Conservation (phyloP, 345 rosid genomes). For the Corchorus olitorius region DNA sequence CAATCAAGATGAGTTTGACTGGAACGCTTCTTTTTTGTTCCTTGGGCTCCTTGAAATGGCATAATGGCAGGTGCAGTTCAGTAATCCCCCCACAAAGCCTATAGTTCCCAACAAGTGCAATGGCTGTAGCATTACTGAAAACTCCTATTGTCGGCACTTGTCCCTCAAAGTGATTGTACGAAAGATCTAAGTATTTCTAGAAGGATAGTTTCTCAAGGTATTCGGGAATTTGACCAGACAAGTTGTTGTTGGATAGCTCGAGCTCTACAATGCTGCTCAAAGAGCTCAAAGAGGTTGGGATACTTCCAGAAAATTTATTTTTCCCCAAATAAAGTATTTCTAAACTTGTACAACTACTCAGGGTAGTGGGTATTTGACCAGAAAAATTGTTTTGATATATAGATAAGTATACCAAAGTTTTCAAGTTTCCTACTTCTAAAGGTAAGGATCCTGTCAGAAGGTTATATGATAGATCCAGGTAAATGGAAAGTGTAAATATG, state of each 20-base stretch:
- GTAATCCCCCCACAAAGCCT: conserved; percentile 27
- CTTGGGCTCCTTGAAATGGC: background rate
- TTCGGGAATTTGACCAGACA: conserved; percentile 27
- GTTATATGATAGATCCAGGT: background rate
- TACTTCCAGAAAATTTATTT: conserved; percentile 11
- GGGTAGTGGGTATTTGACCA: conserved; percentile 8
- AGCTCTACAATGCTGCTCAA: background rate
- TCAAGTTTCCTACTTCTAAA: background rate
- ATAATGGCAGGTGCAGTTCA: background rate
- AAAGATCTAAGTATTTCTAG: conserved; percentile 24
- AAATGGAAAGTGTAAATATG: background rate
- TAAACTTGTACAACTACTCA: conserved; percentile 14
- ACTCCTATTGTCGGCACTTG: conserved; percentile 27
- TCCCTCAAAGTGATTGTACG: conserved; percentile 29
- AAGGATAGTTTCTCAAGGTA: conserved; percentile 8
- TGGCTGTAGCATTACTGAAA: conserved; percentile 22
- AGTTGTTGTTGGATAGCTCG: conserved; percentile 10
- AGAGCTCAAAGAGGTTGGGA: conserved; percentile 10
- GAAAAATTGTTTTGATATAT: background rate
- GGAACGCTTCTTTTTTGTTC: too few species aligned
- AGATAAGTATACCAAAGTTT: background rate
- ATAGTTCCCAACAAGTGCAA: conserved; percentile 21
- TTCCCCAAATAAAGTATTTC: background rate
- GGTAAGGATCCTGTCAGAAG: background rate
- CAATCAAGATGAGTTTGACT: background rate